Evolutionary conservation across 2,329 filamentous ascomycete species (phyloP).

Genomic region (Penicillium griseofulvum): DNA sequence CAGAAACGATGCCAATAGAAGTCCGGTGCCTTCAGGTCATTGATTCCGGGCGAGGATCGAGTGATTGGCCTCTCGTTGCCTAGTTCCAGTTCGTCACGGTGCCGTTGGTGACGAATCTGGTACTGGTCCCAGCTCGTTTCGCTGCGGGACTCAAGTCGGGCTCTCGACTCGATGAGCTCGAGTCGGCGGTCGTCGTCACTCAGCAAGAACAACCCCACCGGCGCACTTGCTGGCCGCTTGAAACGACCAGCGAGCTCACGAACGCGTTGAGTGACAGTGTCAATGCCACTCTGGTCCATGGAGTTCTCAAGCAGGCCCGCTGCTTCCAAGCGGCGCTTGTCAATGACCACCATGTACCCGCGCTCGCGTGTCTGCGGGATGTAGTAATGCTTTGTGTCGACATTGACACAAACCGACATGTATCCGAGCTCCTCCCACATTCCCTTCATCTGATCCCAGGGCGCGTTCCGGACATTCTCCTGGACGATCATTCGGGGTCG

Average conservation of each 20-base stretch:
- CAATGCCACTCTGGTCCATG: constrained; percentile 33
- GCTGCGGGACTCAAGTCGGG: constrained; percentile 34
- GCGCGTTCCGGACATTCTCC: constrained; percentile 66
- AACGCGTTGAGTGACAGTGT: constrained; percentile 15
- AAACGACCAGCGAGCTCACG: constrained; percentile 44
- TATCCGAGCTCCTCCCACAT: constrained; percentile 57
- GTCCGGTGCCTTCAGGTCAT: constrained; percentile 52
- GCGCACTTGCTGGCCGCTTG: constrained; percentile 58
- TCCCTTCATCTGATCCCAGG: constrained; percentile 56
- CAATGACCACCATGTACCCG: constrained; percentile 60
- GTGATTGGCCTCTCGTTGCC: constrained; percentile 59
- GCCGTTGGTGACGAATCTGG: constrained; percentile 58
- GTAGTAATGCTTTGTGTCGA: constrained; percentile 71
- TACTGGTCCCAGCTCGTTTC: constrained; percentile 45
- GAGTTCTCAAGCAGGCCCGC: constrained; percentile 19
- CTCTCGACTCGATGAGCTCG: constrained; percentile 50
- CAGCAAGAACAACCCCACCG: constrained; percentile 62
- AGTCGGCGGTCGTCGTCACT: constrained; percentile 55
- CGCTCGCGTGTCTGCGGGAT: constrained; percentile 67
- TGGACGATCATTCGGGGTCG: constrained; percentile 65
- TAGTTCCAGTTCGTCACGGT: constrained; percentile 51
- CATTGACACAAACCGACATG: constrained; percentile 44
- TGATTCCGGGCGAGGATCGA: constrained; percentile 56
- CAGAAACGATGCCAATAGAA: constrained; percentile 55
- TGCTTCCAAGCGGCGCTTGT: constrained; percentile 30